Evolutionary conservation across 768 basidiomycete species (phyloP).

Genomic region (Lactarius hatsudake): DNA sequence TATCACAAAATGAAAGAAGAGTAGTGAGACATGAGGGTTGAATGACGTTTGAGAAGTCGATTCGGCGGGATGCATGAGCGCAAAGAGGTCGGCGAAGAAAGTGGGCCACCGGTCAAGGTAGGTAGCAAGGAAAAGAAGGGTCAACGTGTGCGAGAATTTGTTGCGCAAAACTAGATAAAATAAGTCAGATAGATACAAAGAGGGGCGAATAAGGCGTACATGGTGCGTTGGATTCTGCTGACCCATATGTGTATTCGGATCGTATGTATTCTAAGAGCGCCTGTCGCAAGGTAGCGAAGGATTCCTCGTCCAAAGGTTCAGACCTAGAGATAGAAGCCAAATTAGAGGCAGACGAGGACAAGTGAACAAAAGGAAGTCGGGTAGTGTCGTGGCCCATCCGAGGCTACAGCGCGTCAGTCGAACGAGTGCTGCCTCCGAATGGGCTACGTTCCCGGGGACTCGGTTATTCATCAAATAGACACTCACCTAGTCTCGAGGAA

Average conservation of each 20-base stretch:
- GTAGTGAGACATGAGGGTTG: conserved; percentile 81
- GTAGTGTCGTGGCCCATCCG: neutral
- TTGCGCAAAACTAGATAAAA: conserved; percentile 73
- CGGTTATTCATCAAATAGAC: neutral
- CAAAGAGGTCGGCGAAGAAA: conserved; percentile 77
- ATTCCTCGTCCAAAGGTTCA: conserved; percentile 64
- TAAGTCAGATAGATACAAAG: conserved; percentile 22
- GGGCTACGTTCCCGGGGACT: neutral
- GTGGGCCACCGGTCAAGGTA: conserved; percentile 84
- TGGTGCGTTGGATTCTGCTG: conserved; percentile 74
- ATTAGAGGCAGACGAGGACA: neutral
- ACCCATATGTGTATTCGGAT: conserved; percentile 82
- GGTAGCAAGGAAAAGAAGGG: conserved; percentile 83
- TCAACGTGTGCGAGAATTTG: conserved; percentile 90
- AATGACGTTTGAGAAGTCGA: conserved; percentile 56
- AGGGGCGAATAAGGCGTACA: conserved; percentile 53
- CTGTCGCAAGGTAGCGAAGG: conserved; percentile 70
- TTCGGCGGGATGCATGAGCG: conserved; percentile 63
- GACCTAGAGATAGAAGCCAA: conserved; percentile 41
- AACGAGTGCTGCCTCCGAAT: neutral
- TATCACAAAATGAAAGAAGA: conserved; percentile 88
- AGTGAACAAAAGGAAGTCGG: neutral
- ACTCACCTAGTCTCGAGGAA: conserved; percentile 81
- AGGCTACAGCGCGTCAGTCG: neutral
- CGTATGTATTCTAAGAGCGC: conserved; percentile 79